A percentile compares a stretch with the other conserved stretches of the same genome.
Conservation (phyloP, 495 filamentous ascomycete species). For the Hypoxylon rickii region DNA sequence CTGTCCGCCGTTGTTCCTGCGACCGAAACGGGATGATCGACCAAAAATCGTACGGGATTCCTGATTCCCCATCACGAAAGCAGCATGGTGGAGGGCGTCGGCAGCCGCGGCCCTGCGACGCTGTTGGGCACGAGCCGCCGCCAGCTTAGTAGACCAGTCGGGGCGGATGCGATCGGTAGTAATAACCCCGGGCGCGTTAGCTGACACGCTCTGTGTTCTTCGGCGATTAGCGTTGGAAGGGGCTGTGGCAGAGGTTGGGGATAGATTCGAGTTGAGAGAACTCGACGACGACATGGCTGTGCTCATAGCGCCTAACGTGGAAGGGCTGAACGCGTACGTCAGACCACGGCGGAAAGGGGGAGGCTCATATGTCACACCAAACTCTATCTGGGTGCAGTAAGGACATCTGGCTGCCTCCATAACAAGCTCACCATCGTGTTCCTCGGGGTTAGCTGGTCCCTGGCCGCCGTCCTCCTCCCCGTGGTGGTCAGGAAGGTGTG, state of each 20-base stretch:
- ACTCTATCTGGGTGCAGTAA: constrained; percentile 93
- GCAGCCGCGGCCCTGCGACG: constrained; percentile 88
- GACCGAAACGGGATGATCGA: constrained; percentile 51
- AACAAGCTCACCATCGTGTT: constrained; percentile 70
- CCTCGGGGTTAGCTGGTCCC: constrained; percentile 48
- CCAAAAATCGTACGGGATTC: constrained; percentile 50
- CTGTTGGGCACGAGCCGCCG: constrained; percentile 80
- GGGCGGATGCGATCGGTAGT: constrained; percentile 90
- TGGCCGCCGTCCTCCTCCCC: constrained; percentile 56
- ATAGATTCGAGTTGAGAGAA: constrained; percentile 54
- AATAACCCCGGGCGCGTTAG: constrained; percentile 78
- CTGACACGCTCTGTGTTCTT: constrained; percentile 81
- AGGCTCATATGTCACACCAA: constrained; percentile 89
- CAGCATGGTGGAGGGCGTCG: constrained; percentile 92
- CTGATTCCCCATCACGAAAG: constrained; percentile 80
- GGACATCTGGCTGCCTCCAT: constrained; percentile 94
- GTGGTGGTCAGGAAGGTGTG: constrained; percentile 90
- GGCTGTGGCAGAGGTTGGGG: constrained; percentile 43
- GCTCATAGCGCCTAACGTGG: constrained; percentile 47
- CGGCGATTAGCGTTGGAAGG: constrained; percentile 54
- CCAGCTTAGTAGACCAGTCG: constrained; percentile 91
- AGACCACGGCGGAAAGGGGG: constrained; percentile 88
- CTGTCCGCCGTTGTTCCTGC: constrained; percentile 50
- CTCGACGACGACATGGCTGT: constrained; percentile 72
- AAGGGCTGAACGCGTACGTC: constrained; percentile 60